Evolutionary conservation across 2,329 filamentous ascomycete species (phyloP), one percentile per base, ranked within the genome.

Genomic region (Paracoccidioides lutzii): DNA sequence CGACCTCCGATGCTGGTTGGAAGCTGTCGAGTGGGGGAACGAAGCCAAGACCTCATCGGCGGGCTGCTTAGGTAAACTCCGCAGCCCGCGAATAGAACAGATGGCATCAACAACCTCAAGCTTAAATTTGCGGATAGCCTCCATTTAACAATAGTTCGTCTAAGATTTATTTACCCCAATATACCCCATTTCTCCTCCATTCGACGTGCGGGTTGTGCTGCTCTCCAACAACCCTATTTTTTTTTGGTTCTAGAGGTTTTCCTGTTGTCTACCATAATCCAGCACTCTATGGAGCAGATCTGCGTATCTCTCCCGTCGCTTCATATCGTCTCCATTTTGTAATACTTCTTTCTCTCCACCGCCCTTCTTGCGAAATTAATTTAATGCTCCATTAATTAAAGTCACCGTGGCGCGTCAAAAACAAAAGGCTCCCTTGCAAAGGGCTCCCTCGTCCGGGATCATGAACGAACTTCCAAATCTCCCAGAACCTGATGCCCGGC

Each of bases 371-470:
- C n/a, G 5, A 10, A 15, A 35, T 4, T 48, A 12, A 4, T 55
- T 30, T 3, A 8, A 30, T 46, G 14, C 30, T 8, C 30, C 12
- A 32, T 32, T 30, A 46, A 33, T n/a, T 28, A 10, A 37, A 37
- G 28, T 28, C 37, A 14, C 12, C 30, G 89, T 90, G 86, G 85
- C 84, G 58, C 81, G 85, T 64, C 79, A 78, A 55, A 89, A 90
- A 71, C 84, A 87, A 71, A 74, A 79, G 42, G 75, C 74, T 51
- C 83, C 86, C 8, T 71, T 85, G 57, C 79, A 81, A 68, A 81
- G 84, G 66, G 79, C 81, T 61, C 73, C 81, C 2, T 87, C 84
- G 6, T 84, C 82, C 32, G 83, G 87, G 65, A 81, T 82, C 66
- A 80, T 82, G 67, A 68, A 70, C 55, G 61, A 59, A 54, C 64